These are phyloP conservation scores for Podospora pseudoanserina DNA, from an alignment of 495 filamentous ascomycete genomes.

Conservation along the genomic window DNA sequence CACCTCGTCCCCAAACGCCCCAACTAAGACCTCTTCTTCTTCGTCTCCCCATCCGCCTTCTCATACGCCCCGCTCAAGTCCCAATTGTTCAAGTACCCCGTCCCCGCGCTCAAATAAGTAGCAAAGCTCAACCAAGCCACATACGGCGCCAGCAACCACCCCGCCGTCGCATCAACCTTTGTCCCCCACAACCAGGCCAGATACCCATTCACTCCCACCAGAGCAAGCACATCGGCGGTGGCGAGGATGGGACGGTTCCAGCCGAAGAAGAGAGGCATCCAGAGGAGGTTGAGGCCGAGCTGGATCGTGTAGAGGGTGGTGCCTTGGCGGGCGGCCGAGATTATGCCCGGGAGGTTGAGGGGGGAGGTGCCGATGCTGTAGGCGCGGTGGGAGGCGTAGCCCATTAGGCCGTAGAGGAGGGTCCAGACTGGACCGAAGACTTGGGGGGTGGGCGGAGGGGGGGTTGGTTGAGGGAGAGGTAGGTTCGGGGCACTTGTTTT, in stretches of 20 bases:
- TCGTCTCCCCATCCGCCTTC: conserved; percentile 1
- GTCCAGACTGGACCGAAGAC: conserved; percentile 88
- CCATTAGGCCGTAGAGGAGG: conserved; percentile 80
- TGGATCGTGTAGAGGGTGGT: conserved; percentile 79
- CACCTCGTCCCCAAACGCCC: too few relatives aligned
- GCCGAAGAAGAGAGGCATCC: conserved; percentile 93
- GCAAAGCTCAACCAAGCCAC: conserved; percentile 80
- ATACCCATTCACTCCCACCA: conserved; percentile 65
- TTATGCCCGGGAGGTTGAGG: conserved; percentile 25
- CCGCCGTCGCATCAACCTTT: conserved; percentile 62
- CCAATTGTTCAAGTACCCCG: conserved; percentile 76
- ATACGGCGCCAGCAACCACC: conserved; percentile 74
- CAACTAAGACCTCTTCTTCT: conserved; percentile 4
- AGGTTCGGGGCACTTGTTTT: conserved; percentile 52
- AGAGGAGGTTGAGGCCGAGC: conserved; percentile 76
- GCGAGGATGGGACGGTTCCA: conserved; percentile 66
- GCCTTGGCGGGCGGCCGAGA: conserved; percentile 49
- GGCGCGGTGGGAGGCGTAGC: conserved; percentile 74
- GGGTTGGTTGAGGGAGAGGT: conserved; percentile 69
- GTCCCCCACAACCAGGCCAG: conserved; percentile 70
- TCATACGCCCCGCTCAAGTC: conserved; percentile 33
- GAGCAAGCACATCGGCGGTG: conserved; percentile 66
- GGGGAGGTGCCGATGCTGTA: conserved; percentile 52
- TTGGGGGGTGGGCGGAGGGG: conserved; percentile 72
- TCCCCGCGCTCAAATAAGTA: conserved; percentile 69